A percentile compares a stretch with the other conserved stretches of the same genome.
Conservation (phyloP, 164 flowering plant genomes). For the Nelumbo lutea region DNA sequence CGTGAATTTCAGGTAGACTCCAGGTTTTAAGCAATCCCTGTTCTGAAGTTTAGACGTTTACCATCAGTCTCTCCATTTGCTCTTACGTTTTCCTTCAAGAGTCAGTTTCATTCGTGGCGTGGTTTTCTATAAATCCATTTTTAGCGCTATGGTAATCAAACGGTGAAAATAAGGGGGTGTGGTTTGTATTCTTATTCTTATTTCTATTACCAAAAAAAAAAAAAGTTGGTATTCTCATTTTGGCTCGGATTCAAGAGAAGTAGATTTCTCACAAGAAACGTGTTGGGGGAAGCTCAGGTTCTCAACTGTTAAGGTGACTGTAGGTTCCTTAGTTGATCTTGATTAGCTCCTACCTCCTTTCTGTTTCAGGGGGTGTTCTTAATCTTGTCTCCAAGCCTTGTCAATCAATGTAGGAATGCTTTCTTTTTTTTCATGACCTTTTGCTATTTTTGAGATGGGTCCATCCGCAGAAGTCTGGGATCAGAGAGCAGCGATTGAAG, state of each 20-base stretch:
- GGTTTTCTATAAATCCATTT: background rate
- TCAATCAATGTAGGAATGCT: background rate
- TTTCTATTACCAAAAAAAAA: no score
- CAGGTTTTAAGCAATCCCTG: background rate
- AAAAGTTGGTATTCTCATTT: slow-evolving; percentile 14
- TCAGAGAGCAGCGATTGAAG: slow-evolving; percentile 49
- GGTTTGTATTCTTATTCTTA: no score
- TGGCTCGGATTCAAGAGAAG: slow-evolving; percentile 15
- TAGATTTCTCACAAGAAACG: slow-evolving; percentile 23
- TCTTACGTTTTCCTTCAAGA: background rate
- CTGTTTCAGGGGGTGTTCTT: background rate
- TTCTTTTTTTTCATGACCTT: slow-evolving; percentile 2
- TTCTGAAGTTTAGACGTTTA: background rate
- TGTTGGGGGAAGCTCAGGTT: slow-evolving; percentile 13
- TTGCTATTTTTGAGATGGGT: slow-evolving; percentile 46
- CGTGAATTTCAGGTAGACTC: background rate
- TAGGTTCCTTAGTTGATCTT: background rate
- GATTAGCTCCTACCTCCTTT: background rate
- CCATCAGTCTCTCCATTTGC: background rate
- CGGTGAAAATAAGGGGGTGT: no score
- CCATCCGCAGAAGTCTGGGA: slow-evolving; percentile 78
- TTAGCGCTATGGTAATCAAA: background rate
- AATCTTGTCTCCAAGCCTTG: no score
- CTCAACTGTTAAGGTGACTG: slow-evolving; percentile 12
- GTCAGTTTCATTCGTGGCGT: background rate